These are phyloP conservation scores for Endoconidiophora laricicola DNA, from an alignment of 2,329 filamentous ascomycete species.

Conservation along the genomic window DNA sequence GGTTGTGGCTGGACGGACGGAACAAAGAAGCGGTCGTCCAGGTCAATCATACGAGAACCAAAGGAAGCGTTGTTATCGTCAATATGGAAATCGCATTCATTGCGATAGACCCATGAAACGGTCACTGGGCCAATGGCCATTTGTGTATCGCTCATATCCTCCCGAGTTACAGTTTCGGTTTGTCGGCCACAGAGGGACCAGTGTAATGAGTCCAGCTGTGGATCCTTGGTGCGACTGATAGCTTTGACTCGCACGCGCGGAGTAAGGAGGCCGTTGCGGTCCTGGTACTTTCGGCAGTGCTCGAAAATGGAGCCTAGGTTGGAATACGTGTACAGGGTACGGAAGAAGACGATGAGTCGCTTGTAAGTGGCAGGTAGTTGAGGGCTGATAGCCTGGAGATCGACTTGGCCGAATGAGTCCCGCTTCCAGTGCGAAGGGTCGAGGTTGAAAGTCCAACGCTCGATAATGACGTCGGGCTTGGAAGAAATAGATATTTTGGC, in stretches of 20 bases:
- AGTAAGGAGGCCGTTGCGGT: constrained; percentile 31
- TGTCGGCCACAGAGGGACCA: constrained; percentile 48
- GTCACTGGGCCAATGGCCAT: constrained; percentile 74
- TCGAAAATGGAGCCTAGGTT: constrained; percentile 42
- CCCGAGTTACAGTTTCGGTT: constrained; percentile 52
- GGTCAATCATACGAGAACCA: constrained; percentile 83
- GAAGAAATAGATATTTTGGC: constrained; percentile 23
- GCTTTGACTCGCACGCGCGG: constrained; percentile 66
- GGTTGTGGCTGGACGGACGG: constrained; percentile 50
- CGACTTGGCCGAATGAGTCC: constrained; percentile 39
- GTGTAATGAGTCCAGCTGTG: constrained; percentile 44
- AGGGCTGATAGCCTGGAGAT: constrained; percentile 29
- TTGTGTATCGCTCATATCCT: constrained; percentile 68
- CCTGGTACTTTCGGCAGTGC: constrained; percentile 44
- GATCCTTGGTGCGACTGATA: not conserved
- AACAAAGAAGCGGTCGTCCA: constrained; percentile 74
- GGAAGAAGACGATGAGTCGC: constrained; percentile 87
- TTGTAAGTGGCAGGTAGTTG: constrained; percentile 82
- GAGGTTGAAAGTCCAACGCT: constrained; percentile 60
- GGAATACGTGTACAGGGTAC: constrained; percentile 51
- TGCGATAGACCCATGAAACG: constrained; percentile 68
- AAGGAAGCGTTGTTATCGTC: constrained; percentile 82
- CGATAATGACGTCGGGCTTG: constrained; percentile 62
- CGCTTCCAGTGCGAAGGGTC: constrained; percentile 3
- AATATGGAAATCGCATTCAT: constrained; percentile 76